Evolutionary conservation across 2,329 filamentous ascomycete genomes (phyloP).

Genomic region (Pyrenochaeta sp.): DNA sequence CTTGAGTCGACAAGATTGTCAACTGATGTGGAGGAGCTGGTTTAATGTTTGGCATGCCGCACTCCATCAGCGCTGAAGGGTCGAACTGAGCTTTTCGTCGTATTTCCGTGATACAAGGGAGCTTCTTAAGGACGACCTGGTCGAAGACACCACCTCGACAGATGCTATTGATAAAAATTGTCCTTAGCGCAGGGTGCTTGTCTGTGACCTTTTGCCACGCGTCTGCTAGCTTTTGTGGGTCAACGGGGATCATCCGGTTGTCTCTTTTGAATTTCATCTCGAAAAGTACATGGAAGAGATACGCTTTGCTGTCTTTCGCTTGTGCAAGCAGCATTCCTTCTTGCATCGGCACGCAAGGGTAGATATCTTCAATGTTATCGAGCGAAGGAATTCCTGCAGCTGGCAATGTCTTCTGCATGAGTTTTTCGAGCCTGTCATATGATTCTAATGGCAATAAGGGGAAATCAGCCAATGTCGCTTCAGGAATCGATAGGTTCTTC

Average conservation of each 20-base stretch:
- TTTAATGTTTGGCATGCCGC: background rate
- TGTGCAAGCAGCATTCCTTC: conserved; percentile 13
- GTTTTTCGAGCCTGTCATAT: conserved; percentile 12
- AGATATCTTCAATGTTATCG: conserved; percentile 21
- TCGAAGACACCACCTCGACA: conserved; percentile 17
- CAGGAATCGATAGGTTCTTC: conserved; percentile 4
- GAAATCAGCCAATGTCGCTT: conserved; percentile 23
- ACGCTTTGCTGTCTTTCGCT: background rate
- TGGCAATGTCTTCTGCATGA: conserved; percentile 11
- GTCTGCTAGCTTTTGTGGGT: conserved; percentile 4
- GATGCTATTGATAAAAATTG: conserved; percentile 21
- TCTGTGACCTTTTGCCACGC: conserved; percentile 24
- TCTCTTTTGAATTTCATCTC: background rate
- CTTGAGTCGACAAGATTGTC: conserved; percentile 12
- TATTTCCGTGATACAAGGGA: background rate
- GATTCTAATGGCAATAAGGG: conserved; percentile 20
- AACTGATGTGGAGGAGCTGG: conserved; percentile 18
- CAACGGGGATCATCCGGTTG: conserved; percentile 1
- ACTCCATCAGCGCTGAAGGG: conserved; percentile 4
- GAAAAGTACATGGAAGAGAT: conserved; percentile 3
- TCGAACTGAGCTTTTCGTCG: conserved; percentile 6
- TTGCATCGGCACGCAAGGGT: conserved; percentile 19
- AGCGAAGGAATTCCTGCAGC: conserved; percentile 3
- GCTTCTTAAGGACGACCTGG: conserved; percentile 22
- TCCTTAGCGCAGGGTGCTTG: conserved; percentile 22